Evolutionary conservation across 1,139 yeast species (phyloP).

Genomic region (Magnusiomyces paraingens): DNA sequence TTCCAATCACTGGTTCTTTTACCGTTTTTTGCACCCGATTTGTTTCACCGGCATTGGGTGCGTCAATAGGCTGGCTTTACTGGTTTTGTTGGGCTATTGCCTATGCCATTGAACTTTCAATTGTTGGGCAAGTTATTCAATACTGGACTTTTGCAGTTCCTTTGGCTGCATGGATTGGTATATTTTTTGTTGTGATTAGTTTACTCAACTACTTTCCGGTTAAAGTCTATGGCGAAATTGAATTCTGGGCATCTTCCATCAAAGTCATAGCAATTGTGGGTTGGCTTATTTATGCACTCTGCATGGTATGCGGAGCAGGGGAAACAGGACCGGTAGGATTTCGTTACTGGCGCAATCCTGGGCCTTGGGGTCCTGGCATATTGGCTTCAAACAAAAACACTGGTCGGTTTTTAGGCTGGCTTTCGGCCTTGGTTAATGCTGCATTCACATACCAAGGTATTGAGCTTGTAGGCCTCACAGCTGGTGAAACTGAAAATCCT

Average conservation of each 20-base stretch:
- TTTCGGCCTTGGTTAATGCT: slow-evolving; percentile 50
- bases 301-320: slow-evolving; percentile 50
- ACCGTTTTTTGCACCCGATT: slow-evolving; percentile 54
- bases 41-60: slow-evolving; percentile 57
- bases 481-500: slow-evolving; percentile 61
- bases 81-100: slow-evolving; percentile 61
- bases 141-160: slow-evolving; percentile 57
- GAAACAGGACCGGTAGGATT: slow-evolving; percentile 53
- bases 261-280: slow-evolving; percentile 51
- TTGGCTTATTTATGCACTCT: slow-evolving; percentile 54
- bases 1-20: slow-evolving; percentile 58
- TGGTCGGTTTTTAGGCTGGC: slow-evolving; percentile 48
- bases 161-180: slow-evolving; percentile 51
- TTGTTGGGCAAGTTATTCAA: slow-evolving; percentile 49
- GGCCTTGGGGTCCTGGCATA: slow-evolving; percentile 42
- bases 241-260: slow-evolving; percentile 58
- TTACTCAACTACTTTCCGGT: slow-evolving; percentile 50
- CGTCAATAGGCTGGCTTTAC: slow-evolving; percentile 55
- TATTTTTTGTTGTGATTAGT: slow-evolving; percentile 53
- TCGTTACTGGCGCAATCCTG: slow-evolving; percentile 38
- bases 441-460: slow-evolving; percentile 65
- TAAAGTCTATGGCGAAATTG: slow-evolving; percentile 55
- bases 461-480: slow-evolving; percentile 57
- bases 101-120: slow-evolving; percentile 56
- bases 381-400: slow-evolving; percentile 36